Evolutionary conservation across 1,284 basidiomycete species (phyloP), one percentile per base, ranked within the genome.

Genomic region (Fomitopsis palustris): DNA sequence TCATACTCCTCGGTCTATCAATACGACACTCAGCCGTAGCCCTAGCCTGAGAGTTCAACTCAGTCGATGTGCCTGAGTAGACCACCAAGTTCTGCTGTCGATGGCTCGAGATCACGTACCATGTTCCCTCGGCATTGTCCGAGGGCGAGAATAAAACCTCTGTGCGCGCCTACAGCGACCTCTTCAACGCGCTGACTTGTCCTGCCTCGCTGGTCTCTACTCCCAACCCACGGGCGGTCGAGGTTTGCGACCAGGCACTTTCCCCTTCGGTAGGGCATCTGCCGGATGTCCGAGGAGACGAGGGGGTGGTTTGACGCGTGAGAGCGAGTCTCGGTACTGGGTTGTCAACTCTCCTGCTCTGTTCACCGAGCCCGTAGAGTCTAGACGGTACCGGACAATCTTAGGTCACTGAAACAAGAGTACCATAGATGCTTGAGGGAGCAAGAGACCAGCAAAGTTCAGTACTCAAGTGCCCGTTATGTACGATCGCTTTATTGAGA

Each of bases 301-400:
- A 73, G 70, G 76, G 75, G 79, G 77, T 80, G 78, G 78, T 80
- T 81, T 80, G 71, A 67, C 75, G 70, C 75, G 77, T 74, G 56
- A 80, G 70, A 81, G 49, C 27, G 58, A 69, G 54, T 38, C 61
- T 57, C 60, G 72, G 68, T 71, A 68, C 66, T 70, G 72, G 69
- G 65, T 72, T 67, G 72, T 72, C 69, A 72, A 66, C 73, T 69
- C 68, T 65, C 60, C 57, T 49, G 64, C 65, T 55, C 58, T 55
- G 19, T 43, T 27, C 54, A 2, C 42, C 64, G 66, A 60, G 67
- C 60, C 54, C 43, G 62, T 53, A 64, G 73, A 70, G 72, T 65
- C 69, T 73, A 73, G 73, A 72, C 71, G 64, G 70, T 61, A 64
- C 57, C 59, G 58, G 54, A 65, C 61, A 65, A 14, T 14, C 6